Base-by-base conservation (phyloP, 2,329 filamentous ascomycete genomes). In the Aspergillus latus region DNA sequence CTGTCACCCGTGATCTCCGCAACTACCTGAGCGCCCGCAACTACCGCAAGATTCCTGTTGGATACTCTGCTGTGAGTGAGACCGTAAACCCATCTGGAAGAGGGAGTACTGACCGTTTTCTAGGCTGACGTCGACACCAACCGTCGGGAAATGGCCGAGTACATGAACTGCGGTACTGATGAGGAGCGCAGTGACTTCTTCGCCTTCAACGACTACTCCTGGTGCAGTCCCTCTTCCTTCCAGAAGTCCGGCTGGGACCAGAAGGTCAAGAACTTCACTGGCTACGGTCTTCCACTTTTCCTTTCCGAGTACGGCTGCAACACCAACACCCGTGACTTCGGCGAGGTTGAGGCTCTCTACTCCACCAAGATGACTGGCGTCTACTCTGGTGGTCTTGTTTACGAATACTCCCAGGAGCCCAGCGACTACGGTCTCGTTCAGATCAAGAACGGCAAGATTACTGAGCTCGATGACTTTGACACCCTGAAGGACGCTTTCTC, bases 351-450 rank as follows among this genome's bases (percentile, higher is more conserved):
- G 47, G 82, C 92, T 45, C 81, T 99, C 56, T 97, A 97, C 87
- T 84, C 80, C 75, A 76, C 75, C 16, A 73, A 96, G 58, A 97
- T 97, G 93, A 92, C 88, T 6, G 66, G 74, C 15, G 92, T 97
- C 67, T 97, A 96, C 84, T 97, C 92, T 40, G 94, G 94, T 68
- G 94, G 94, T 73, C 84, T 99, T 39, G 89, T 97, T 74, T 99
- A 97, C 78, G 92, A 97, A 77, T 99, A 96, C 80, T 87, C 89
- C 8, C 89, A 95, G 76, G 91, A 95, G 75, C 81, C 82, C 59
- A 90, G 87, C 77, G 81, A 87, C 45, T 97, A 86, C 74, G 93
- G 92, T 62, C 87, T 96, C 57, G 91, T 92, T 70, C 76, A 84
- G 56, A 79, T 94, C 68, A 69, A 74, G 46, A 82, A 81, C 61